phyloP scores from a whole-genome alignment of 164 flowering plant species.

The Protea cynaroides region DNA sequence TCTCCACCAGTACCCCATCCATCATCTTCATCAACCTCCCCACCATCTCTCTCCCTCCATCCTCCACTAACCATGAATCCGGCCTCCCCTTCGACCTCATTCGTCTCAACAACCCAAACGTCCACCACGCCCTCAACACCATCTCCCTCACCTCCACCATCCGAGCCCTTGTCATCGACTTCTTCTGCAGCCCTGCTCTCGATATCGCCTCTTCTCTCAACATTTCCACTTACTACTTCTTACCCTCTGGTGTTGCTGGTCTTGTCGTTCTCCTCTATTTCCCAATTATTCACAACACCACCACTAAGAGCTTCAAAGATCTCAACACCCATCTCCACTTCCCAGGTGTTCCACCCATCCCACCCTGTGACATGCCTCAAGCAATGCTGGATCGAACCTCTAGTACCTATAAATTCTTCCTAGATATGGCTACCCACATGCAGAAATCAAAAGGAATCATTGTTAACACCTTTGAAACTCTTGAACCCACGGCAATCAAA shows the following conservation, averaged over 20 bases:
- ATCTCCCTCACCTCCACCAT: constrained; percentile 17
- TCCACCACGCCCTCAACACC: constrained; percentile 15
- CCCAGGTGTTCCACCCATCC: constrained; percentile 6
- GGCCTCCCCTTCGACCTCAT: constrained; percentile 14
- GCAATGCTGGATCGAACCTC: neutral
- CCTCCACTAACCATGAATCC: neutral
- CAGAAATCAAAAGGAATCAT: neutral
- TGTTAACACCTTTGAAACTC: neutral
- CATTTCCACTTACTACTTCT: no score
- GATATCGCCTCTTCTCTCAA: constrained; percentile 4
- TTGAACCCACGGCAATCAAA: neutral
- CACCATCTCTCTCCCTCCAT: constrained; percentile 9
- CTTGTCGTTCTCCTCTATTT: constrained; percentile 17
- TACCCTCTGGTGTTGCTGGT: constrained; percentile 7
- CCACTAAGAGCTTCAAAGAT: no score
- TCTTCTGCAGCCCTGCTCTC: constrained; percentile 25
- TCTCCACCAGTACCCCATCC: no score
- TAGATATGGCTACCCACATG: neutral
- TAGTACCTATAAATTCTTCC: neutral
- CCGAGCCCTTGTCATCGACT: constrained; percentile 30
- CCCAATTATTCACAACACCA: constrained; percentile 10
- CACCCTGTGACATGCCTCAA: constrained; percentile 3
- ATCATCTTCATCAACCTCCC: no score
- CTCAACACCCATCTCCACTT: constrained; percentile 10
- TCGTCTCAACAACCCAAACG: constrained; percentile 4